Base-by-base conservation (phyloP, 345 rosid species). In the Salix suchowensis region DNA sequence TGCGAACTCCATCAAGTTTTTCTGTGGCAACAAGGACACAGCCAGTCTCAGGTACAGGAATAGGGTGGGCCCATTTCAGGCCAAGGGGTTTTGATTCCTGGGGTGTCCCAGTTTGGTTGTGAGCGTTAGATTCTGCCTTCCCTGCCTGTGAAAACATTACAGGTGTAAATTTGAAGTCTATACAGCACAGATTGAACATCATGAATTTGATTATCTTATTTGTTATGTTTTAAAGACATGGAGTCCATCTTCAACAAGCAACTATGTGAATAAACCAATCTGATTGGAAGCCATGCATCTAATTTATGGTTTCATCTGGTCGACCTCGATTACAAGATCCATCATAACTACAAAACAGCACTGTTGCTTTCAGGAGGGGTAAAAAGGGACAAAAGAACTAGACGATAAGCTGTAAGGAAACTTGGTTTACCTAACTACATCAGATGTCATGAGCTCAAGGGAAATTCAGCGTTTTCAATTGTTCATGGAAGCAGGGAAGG, bases 1-100 rank as follows among this genome's bases (percentile, higher is more conserved):
- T 85, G 61, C 86, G 86, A 40, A 91, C 87, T 61, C 97, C 96
- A 19, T 95, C 98, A 39, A 95, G 93, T 87, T 91, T 93, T 88
- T 91, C 94, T 5, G 98, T 95, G 32, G 98, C 98, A 72, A 95
- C 93, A 73, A 95, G 94, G 84, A 95, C 94, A 24, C 93, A 93
- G 28, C 98, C 98, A 7, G 92, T 88, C 88, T 95, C 98, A 42
- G 97, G 98, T 19, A 87, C 88, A 4, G 92, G 87, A 84, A 95
- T 89, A 3, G 98, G 98, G 72, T 95, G 98, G 13, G 98, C 98
- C 98, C 98, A 95, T 76, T 89, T 93, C 68, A 75, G 46, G 48
- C 91, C 84, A 1, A 86, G 85, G 2, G 90, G 85, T 82, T 88
- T 91, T 1, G 92, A 77, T 60, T 84, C 91, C 65, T 80, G 83